Base-by-base conservation (phyloP, 768 basidiomycete genomes). In the Coprinopsis strossmayeri region DNA sequence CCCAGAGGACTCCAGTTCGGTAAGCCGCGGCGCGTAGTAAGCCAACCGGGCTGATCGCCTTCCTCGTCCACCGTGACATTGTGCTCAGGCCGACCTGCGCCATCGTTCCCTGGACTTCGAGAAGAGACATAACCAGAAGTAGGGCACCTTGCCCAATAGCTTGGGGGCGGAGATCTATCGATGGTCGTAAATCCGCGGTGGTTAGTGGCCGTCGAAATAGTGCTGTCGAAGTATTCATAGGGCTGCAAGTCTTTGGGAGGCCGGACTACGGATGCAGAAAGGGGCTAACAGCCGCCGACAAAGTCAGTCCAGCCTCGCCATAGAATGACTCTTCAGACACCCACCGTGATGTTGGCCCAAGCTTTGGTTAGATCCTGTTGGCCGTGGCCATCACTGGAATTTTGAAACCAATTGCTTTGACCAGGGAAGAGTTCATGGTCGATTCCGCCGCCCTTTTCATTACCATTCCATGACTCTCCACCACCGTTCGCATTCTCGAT, bases 211-310 rank as follows among this genome's bases (percentile, higher is more conserved):
- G 9, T 15, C 15, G 9, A 32, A 7, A 7, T 32, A 7, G 9
- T 7, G 30, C 30, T 32, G 30, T 32, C 30, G 30, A 37, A 27
- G 25, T 37, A 37, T 12, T 37, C 34, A 18, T 48, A 48, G 20
- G 25, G 46, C 9, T 39, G 25, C 37, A 48, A 5, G 18, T 48
- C 46, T 27, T 39, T 48, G 10, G 46, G 46, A n/a, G 25, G 35
- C 15, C 35, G 34, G 13, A 39, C 24, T 3, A 48, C 17, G n/a
- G 46, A 20, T 13, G 46, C 46, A 2, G 46, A 17, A 35, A 48
- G 37, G 3, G 46, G 46, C 46, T 48, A 25, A n/a, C 30, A 12
- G 21, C 11, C 15, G 28, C n/a, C n/a, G n/a, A n/a, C n/a, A n/a
- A n/a, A n/a, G n/a, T 2, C 13, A 13, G n/a, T 15, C 12, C 15